Evolutionary conservation across 1,284 basidiomycete species (phyloP).

Genomic region (Dichomitus squalens): DNA sequence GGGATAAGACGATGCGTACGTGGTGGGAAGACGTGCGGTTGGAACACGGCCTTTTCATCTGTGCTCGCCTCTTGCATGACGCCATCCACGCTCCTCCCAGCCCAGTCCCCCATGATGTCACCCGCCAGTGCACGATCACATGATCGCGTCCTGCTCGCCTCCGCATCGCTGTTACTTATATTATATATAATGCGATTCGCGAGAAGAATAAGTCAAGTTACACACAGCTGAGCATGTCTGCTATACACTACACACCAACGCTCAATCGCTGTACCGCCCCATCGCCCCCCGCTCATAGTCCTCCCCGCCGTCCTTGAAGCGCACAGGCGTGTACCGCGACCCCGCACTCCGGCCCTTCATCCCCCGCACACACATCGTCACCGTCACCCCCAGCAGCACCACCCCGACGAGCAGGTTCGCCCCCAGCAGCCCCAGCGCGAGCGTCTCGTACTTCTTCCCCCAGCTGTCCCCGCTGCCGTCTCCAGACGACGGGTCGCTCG

Average conservation of each 20-base stretch:
- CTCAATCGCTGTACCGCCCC: slow-evolving; percentile 7
- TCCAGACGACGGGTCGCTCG: background rate
- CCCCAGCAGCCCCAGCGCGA: slow-evolving; percentile 9
- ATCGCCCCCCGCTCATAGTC: slow-evolving; percentile 2
- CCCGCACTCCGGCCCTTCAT: slow-evolving; percentile 11
- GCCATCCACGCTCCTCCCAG: slow-evolving; percentile 20
- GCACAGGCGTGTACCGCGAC: slow-evolving; percentile 11
- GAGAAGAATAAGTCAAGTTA: background rate
- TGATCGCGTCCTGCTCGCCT: slow-evolving; percentile 7
- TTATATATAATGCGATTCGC: background rate
- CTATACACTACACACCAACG: background rate
- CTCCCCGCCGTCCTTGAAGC: slow-evolving; percentile 6
- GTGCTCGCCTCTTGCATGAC: slow-evolving; percentile 9
- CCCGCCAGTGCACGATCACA: slow-evolving; percentile 15
- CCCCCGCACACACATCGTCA: slow-evolving; percentile 16
- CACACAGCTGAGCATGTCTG: background rate
- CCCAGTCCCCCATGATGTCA: slow-evolving; percentile 20
- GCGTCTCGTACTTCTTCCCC: background rate
- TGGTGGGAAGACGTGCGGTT: background rate
- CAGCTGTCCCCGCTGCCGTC: background rate
- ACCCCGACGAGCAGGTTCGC: slow-evolving; percentile 14
- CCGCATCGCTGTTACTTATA: background rate
- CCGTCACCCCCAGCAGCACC: background rate
- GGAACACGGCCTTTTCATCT: slow-evolving; percentile 15
- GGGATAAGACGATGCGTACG: slow-evolving; percentile 3